Evolutionary conservation across 768 basidiomycete genomes (phyloP).

Genomic region (Thelephora ganbajun): DNA sequence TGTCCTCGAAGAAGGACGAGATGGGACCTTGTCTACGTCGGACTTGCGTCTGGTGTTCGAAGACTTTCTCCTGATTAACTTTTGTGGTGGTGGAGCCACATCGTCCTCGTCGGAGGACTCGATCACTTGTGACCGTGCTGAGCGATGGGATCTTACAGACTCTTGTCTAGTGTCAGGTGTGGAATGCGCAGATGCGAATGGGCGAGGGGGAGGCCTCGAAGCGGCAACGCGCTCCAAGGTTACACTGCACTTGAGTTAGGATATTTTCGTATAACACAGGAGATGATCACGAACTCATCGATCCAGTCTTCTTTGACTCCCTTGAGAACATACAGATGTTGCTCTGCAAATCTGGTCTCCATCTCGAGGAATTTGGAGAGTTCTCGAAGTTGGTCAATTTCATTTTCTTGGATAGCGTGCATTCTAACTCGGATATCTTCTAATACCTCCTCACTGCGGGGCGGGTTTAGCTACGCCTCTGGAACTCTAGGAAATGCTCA

Average conservation of each 20-base stretch:
- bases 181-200: slow-evolving; percentile 2
- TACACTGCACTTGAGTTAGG: slow-evolving; percentile 4
- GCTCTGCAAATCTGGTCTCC: slow-evolving; percentile 59
- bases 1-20: slow-evolving; percentile 43
- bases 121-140: slow-evolving; percentile 6
- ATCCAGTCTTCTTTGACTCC: slow-evolving; percentile 60
- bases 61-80: slow-evolving; percentile 11
- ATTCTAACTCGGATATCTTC: slow-evolving; percentile 78
- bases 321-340: slow-evolving; percentile 59
- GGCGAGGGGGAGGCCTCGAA: slow-evolving; percentile 1
- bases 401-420: slow-evolving; percentile 67
- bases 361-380: slow-evolving; percentile 58
- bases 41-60: slow-evolving; percentile 24
- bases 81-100: background rate
- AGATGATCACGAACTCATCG: slow-evolving; percentile 32
- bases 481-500: slow-evolving; percentile 22
- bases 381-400: slow-evolving; percentile 56
- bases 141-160: slow-evolving; percentile 21
- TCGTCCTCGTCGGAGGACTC: slow-evolving; percentile 7
- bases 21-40: slow-evolving; percentile 25
- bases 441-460: slow-evolving; percentile 64
- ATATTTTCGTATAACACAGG: background rate
- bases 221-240: slow-evolving; percentile 3
- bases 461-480: background rate
- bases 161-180: slow-evolving; percentile 12